Conservation (phyloP, 2,329 filamentous ascomycete genomes). For the Rhynchosporium agropyri region DNA sequence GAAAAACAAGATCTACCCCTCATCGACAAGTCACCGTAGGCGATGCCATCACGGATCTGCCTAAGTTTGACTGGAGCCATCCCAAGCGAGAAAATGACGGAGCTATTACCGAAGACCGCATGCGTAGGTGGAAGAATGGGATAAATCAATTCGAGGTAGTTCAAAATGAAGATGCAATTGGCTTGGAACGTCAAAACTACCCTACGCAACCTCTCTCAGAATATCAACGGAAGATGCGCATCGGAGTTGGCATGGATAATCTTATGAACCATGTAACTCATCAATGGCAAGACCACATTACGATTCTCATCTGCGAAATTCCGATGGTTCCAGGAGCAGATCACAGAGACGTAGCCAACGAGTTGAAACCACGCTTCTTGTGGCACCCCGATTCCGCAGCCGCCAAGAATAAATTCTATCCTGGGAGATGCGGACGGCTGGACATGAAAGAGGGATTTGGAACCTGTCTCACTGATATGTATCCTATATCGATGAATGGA, state of each 20-base stretch:
- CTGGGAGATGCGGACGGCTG: conserved; percentile 9
- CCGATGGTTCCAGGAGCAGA: conserved; percentile 19
- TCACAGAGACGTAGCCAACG: conserved; percentile 9
- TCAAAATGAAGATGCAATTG: conserved; percentile 12
- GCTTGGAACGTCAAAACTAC: conserved; percentile 20
- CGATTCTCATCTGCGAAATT: conserved; percentile 19
- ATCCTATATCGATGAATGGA: conserved; percentile 2
- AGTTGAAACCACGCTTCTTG: not conserved
- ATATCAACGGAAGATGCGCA: conserved; percentile 23
- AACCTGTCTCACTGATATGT: conserved; percentile 9
- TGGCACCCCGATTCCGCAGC: not conserved
- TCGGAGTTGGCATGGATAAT: not conserved
- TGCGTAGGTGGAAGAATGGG: not conserved
- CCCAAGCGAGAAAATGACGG: conserved; percentile 7
- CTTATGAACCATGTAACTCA: conserved; percentile 26
- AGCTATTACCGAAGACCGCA: not conserved
- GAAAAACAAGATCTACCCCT: conserved; percentile 20
- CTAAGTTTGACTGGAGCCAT: conserved; percentile 29
- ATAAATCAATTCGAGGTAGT: not conserved
- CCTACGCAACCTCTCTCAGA: conserved; percentile 13
- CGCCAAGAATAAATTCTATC: not conserved
- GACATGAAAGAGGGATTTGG: not conserved
- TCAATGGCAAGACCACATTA: not conserved
- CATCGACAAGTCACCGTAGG: conserved; percentile 26
- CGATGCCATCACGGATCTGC: conserved; percentile 28